Conservation (phyloP, 139 green algal species). For the Dunaliella primolecta region DNA sequence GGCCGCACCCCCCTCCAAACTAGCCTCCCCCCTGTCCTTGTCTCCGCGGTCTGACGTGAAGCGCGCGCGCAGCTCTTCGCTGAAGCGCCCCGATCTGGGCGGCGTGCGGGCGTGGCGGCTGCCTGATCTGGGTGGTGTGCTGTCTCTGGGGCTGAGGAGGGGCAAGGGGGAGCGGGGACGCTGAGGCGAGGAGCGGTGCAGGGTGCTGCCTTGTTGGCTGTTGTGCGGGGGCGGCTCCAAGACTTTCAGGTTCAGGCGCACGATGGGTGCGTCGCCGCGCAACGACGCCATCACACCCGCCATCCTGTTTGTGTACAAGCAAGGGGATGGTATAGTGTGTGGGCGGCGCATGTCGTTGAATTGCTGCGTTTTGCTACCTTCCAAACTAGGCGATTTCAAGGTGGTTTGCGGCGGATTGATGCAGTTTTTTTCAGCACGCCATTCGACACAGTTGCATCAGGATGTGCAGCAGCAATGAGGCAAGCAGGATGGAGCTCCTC, state of each 20-base stretch:
- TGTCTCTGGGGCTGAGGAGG: background rate
- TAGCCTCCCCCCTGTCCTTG: background rate
- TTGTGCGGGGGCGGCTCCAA: background rate
- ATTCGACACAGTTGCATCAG: too few relatives aligned
- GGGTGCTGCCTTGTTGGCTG: background rate
- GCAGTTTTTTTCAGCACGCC: too few relatives aligned
- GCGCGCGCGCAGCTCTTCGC: background rate
- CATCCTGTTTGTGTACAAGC: slow-evolving; percentile 37
- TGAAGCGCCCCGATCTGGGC: background rate
- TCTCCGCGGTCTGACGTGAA: background rate
- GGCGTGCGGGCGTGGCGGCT: background rate
- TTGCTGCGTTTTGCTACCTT: too few relatives aligned
- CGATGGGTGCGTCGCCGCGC: slow-evolving; percentile 58
- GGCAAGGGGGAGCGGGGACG: background rate
- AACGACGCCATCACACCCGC: slow-evolving; percentile 55
- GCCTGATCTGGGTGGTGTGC: background rate
- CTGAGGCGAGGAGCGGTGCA: background rate
- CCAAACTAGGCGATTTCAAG: too few relatives aligned
- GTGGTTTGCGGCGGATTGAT: too few relatives aligned
- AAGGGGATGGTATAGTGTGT: too few relatives aligned
- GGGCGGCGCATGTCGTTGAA: too few relatives aligned
- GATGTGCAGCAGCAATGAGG: too few relatives aligned
- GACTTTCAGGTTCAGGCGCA: slow-evolving; percentile 45
- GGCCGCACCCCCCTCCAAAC: background rate
- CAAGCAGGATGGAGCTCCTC: too few relatives aligned